Evolutionary conservation across 495 filamentous ascomycete species (phyloP).

Genomic region (Letharia lupina): DNA sequence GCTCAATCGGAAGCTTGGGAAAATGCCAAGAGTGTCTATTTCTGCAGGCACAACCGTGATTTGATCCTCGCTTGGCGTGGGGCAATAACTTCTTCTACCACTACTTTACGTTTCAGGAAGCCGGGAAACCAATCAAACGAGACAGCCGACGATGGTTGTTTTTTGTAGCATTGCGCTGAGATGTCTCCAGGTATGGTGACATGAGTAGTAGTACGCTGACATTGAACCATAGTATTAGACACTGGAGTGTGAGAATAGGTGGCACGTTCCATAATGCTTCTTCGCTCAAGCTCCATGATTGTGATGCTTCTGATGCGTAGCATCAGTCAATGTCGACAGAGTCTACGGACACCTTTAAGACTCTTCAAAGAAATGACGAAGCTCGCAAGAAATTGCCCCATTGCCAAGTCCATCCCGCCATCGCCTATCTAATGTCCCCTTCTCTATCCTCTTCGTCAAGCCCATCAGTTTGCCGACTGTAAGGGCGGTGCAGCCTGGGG

Average conservation of each 20-base stretch:
- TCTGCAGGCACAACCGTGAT: neutral
- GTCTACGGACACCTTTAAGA: neutral
- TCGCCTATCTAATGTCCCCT: too few relatives aligned
- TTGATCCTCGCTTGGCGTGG: constrained; percentile 6
- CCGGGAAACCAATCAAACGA: neutral
- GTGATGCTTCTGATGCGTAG: neutral
- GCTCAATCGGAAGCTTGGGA: neutral
- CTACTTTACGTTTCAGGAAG: neutral
- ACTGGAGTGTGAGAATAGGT: too few relatives aligned
- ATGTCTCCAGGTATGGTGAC: too few relatives aligned
- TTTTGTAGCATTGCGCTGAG: neutral
- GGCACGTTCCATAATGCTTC: neutral
- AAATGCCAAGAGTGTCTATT: neutral
- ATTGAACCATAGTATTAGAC: too few relatives aligned
- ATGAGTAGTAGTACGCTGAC: too few relatives aligned
- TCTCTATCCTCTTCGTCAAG: too few relatives aligned
- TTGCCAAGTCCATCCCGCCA: too few relatives aligned
- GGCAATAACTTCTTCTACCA: neutral
- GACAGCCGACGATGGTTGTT: neutral
- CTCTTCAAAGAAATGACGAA: too few relatives aligned
- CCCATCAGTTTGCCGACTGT: too few relatives aligned
- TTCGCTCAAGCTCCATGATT: neutral
- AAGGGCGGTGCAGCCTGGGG: too few relatives aligned
- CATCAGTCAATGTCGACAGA: neutral
- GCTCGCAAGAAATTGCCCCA: too few relatives aligned